phyloP scores from a whole-genome alignment of 2,329 filamentous ascomycete species.

The Venturia pyrina region DNA sequence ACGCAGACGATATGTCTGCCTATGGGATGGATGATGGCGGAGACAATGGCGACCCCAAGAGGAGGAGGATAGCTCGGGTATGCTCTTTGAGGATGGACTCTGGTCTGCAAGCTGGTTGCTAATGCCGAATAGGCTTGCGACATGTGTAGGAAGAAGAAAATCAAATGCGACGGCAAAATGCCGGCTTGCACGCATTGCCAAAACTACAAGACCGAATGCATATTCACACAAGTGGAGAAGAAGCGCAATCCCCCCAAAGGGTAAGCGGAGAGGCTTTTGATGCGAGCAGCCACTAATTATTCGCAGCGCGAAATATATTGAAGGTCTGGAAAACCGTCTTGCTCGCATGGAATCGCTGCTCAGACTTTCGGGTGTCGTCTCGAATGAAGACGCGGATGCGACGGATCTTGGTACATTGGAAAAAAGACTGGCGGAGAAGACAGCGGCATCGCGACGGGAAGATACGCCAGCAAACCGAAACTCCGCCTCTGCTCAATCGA shows the following conservation, averaged over 20 bases:
- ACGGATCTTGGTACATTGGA: constrained; percentile 85
- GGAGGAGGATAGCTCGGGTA: constrained; percentile 79
- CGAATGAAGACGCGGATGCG: constrained; percentile 73
- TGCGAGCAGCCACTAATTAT: constrained; percentile 8
- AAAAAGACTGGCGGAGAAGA: constrained; percentile 53
- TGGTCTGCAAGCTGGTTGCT: constrained; percentile 14
- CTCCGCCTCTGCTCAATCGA: not conserved
- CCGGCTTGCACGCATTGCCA: constrained; percentile 91
- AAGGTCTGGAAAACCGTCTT: constrained; percentile 86
- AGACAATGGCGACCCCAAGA: constrained; percentile 65
- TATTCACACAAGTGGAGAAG: constrained; percentile 98
- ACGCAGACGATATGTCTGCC: constrained; percentile 29
- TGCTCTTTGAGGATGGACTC: constrained; percentile 25
- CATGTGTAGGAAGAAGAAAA: constrained; percentile 92
- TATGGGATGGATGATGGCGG: constrained; percentile 37
- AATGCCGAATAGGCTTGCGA: constrained; percentile 62
- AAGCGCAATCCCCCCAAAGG: constrained; percentile 96
- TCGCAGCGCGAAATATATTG: constrained; percentile 86
- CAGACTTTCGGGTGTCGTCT: constrained; percentile 73
- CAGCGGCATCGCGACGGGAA: constrained; percentile 17
- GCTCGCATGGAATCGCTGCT: constrained; percentile 93
- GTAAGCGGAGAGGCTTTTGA: constrained; percentile 39
- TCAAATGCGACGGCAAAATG: constrained; percentile 95
- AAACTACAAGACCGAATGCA: constrained; percentile 96
- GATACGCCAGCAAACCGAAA: constrained; percentile 10